phyloP scores from a whole-genome alignment of 352 stramenopile species.

The Peronospora destructor region DNA sequence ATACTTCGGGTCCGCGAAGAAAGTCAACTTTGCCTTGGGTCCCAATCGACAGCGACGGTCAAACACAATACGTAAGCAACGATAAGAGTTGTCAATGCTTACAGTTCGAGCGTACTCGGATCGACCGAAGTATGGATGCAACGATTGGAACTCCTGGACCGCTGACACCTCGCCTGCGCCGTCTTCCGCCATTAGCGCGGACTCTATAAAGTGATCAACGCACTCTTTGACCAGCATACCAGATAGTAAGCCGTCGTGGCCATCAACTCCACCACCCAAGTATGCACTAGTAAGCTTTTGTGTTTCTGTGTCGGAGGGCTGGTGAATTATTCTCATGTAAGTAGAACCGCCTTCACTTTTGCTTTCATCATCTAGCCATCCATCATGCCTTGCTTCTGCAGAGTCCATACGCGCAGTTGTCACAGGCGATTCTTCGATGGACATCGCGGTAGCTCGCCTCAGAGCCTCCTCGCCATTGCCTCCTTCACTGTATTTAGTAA shows the following conservation, averaged over 20 bases:
- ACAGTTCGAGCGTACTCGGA: constrained; percentile 74
- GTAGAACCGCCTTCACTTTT: constrained; percentile 23
- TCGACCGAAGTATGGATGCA: constrained; percentile 81
- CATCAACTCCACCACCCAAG: constrained; percentile 36
- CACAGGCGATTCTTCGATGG: constrained; percentile 29
- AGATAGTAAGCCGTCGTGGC: constrained; percentile 56
- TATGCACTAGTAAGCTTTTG: constrained; percentile 55
- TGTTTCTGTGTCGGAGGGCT: constrained; percentile 55
- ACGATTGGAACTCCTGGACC: constrained; percentile 61
- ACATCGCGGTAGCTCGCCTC: constrained; percentile 38
- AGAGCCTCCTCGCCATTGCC: constrained; percentile 29
- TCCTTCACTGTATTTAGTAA: constrained; percentile 9
- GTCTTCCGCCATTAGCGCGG: constrained; percentile 61
- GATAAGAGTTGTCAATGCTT: constrained; percentile 39
- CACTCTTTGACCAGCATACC: constrained; percentile 80
- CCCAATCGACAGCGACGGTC: constrained; percentile 71
- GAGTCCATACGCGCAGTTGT: neutral
- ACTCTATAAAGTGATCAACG: constrained; percentile 79
- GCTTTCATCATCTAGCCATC: constrained; percentile 28
- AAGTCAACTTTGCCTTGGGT: constrained; percentile 58
- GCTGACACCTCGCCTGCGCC: constrained; percentile 24
- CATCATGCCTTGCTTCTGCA: neutral
- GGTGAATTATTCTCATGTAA: constrained; percentile 20
- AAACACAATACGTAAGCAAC: constrained; percentile 72
- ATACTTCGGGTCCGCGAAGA: constrained; percentile 68